phyloP scores from a whole-genome alignment of 139 green algal genomes.

The Chlamydomonas incerta region DNA sequence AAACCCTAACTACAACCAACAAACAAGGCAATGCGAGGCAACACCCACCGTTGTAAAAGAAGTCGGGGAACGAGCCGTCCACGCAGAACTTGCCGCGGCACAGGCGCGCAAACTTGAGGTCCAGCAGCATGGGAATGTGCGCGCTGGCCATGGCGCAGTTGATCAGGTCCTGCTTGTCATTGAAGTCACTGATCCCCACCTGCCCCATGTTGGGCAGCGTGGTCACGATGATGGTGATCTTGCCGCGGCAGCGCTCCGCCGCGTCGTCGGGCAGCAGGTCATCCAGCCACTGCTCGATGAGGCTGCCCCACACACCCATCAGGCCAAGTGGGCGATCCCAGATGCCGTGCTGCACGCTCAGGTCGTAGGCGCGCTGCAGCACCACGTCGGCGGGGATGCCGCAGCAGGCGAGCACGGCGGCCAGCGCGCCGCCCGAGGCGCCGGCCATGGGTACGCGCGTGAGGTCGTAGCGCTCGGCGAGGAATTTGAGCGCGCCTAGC shows the following conservation, averaged over 20 bases:
- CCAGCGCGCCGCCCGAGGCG: conserved; percentile 63
- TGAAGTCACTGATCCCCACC: conserved; percentile 61
- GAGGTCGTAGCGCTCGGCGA: conserved; percentile 65
- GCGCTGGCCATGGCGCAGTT: conserved; percentile 59
- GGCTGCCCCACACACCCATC: conserved; percentile 53
- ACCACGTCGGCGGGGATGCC: conserved; percentile 52
- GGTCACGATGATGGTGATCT: conserved; percentile 58
- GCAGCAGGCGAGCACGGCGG: conserved; percentile 58
- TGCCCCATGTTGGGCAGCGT: conserved; percentile 56
- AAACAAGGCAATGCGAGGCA: no score
- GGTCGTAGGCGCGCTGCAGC: conserved; percentile 57
- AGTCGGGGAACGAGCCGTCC: conserved; percentile 69
- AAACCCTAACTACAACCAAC: no score
- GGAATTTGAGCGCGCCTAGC: conserved; percentile 68
- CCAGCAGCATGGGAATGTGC: conserved; percentile 65
- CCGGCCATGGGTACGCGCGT: conserved; percentile 65
- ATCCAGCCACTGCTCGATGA: conserved; percentile 72
- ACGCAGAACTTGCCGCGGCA: conserved; percentile 58
- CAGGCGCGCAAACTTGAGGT: conserved; percentile 53
- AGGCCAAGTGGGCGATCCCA: conserved; percentile 64
- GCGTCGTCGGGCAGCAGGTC: conserved; percentile 66
- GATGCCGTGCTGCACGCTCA: conserved; percentile 62
- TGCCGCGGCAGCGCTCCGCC: conserved; percentile 53
- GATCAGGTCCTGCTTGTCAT: conserved; percentile 66
- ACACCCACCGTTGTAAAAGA: conserved; percentile 38